phyloP scores from a whole-genome alignment of 805 yeast genomes.

The Nakazawaea peltata region DNA sequence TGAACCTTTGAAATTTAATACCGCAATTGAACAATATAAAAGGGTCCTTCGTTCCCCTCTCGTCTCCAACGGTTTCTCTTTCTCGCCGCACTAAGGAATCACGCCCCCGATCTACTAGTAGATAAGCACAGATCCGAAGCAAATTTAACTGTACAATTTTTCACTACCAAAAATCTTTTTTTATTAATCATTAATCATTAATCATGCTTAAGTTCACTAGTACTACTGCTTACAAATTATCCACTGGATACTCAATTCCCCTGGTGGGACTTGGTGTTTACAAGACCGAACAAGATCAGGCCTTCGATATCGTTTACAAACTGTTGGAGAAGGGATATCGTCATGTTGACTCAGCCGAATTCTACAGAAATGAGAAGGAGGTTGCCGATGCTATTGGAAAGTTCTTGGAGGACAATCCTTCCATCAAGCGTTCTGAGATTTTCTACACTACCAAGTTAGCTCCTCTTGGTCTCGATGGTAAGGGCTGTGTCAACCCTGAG shows the following conservation, averaged over 20 bases:
- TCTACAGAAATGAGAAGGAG: slow-evolving; percentile 56
- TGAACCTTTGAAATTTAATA: no score
- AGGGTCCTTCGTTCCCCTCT: no score
- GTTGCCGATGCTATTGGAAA: slow-evolving; percentile 50
- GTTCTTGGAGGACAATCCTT: slow-evolving; percentile 23
- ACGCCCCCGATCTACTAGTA: no score
- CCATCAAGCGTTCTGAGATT: slow-evolving; percentile 26
- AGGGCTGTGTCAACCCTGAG: slow-evolving; percentile 19
- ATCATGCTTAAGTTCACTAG: background rate
- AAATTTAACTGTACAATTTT: no score
- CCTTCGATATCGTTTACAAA: slow-evolving; percentile 37
- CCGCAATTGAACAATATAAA: no score
- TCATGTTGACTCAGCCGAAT: slow-evolving; percentile 68
- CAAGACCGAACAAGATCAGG: slow-evolving; percentile 28
- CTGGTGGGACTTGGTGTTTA: slow-evolving; percentile 51
- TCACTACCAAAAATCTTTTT: no score
- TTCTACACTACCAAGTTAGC: slow-evolving; percentile 33
- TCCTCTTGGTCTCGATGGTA: no score
- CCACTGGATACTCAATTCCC: slow-evolving; percentile 50
- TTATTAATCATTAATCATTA: no score
- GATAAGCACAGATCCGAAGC: no score
- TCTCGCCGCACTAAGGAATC: no score
- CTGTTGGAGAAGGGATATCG: slow-evolving; percentile 65
- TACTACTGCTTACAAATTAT: slow-evolving; percentile 26
- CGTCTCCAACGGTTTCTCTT: no score